These are phyloP conservation scores for Pseudogymnoascus sp. DNA, from an alignment of 2,329 filamentous ascomycete genomes.

Conservation along the genomic window DNA sequence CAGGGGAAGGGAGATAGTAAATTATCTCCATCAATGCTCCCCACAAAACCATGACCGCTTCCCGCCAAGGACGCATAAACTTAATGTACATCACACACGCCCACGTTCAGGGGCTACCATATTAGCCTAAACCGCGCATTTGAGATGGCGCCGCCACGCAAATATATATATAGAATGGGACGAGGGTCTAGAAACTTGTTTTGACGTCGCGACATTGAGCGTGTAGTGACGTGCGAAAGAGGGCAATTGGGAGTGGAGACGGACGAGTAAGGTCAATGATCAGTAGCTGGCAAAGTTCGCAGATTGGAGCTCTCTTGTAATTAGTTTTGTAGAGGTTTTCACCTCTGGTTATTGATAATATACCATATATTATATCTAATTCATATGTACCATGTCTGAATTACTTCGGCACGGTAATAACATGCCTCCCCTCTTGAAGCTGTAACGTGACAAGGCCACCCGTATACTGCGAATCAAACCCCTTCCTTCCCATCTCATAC, in stretches of 20 bases:
- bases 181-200: not conserved
- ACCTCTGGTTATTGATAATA: not conserved
- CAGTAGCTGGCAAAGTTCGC: not conserved
- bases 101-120: not conserved
- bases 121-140: not conserved
- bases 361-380: not conserved
- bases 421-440: not conserved
- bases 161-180: not conserved
- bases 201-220: not conserved
- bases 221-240: not conserved
- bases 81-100: not conserved
- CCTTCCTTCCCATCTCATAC: not conserved
- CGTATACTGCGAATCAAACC: slow-evolving; percentile 8
- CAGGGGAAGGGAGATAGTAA: too few species aligned
- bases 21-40: not conserved
- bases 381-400: not conserved
- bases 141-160: not conserved
- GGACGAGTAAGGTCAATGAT: not conserved
- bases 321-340: not conserved
- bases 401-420: not conserved
- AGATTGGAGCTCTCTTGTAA: not conserved
- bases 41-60: not conserved
- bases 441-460: slow-evolving; percentile 18
- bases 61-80: not conserved
- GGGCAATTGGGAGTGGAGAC: not conserved